Evolutionary conservation across 2,329 filamentous ascomycete species (phyloP).

Genomic region (Trichoderma sp.): DNA sequence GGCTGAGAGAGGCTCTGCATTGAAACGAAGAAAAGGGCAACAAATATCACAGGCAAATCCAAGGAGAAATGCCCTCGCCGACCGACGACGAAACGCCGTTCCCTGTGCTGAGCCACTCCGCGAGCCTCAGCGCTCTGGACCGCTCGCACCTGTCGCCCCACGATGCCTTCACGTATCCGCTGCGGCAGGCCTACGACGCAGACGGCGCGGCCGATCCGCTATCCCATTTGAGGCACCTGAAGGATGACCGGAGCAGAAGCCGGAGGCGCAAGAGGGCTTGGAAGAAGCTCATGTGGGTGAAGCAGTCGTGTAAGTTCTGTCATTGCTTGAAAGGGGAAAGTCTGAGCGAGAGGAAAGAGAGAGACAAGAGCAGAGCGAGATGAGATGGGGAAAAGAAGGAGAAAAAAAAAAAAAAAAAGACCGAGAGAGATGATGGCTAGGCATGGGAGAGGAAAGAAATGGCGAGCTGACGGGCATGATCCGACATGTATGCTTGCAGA

Average conservation of each 20-base stretch:
- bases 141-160: slow-evolving; percentile 76
- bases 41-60: too few relatives aligned
- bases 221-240: slow-evolving; percentile 47
- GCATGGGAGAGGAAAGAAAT: not conserved
- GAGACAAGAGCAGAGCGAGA: not conserved
- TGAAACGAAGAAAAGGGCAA: too few relatives aligned
- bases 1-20: not conserved
- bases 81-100: slow-evolving; percentile 44
- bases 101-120: slow-evolving; percentile 36
- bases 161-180: slow-evolving; percentile 76
- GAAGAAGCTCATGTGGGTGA: slow-evolving; percentile 98
- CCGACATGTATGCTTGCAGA: slow-evolving; percentile 53
- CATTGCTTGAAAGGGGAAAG: not conserved
- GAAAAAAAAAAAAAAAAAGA: too few relatives aligned
- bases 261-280: slow-evolving; percentile 72
- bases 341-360: not conserved
- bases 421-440: not conserved
- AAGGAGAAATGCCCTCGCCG: slow-evolving; percentile 38
- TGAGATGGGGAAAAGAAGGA: not conserved
- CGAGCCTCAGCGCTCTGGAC: slow-evolving; percentile 45
- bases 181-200: slow-evolving; percentile 50
- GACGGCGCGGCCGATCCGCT: slow-evolving; percentile 39
- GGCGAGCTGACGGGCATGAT: slow-evolving; percentile 18
- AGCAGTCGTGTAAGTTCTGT: slow-evolving; percentile 74
- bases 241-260: slow-evolving; percentile 63